Evolutionary conservation across 2,329 filamentous ascomycete genomes (phyloP).

Genomic region (Penicillium vulpinum): DNA sequence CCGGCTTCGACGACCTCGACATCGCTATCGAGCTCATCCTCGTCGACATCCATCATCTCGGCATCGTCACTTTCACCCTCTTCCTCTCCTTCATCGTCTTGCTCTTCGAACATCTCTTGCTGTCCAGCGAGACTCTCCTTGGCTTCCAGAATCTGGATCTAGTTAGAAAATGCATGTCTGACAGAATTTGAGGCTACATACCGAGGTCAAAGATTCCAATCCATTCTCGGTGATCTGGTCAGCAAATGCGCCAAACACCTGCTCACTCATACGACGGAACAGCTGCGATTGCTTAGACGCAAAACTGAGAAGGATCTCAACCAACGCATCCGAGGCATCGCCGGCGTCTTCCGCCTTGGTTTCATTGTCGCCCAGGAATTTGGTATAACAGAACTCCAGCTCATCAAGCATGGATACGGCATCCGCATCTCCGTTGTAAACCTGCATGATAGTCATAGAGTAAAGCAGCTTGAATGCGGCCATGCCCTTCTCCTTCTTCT

Average conservation of each 20-base stretch:
- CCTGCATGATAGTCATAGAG: conserved; percentile 78
- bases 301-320: conserved; percentile 89
- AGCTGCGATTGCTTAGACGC: conserved; percentile 80
- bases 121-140: conserved; percentile 83
- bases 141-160: conserved; percentile 67
- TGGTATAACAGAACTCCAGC: conserved; percentile 72
- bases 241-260: conserved; percentile 83
- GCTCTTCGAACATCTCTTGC: conserved; percentile 77
- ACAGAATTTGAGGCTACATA: conserved; percentile 22
- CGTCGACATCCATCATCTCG: conserved; percentile 52
- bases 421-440: conserved; percentile 87
- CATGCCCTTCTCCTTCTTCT: conserved; percentile 50
- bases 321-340: conserved; percentile 65
- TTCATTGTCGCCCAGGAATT: conserved; percentile 56
- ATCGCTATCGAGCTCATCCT: conserved; percentile 35
- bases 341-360: conserved; percentile 53
- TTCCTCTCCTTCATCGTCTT: conserved; percentile 51
- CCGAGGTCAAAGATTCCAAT: conserved; percentile 61
- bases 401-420: conserved; percentile 80
- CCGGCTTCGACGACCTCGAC: conserved; percentile 43
- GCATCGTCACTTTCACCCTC: conserved; percentile 39
- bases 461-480: conserved; percentile 78
- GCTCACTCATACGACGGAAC: conserved; percentile 80
- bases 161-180: conserved; percentile 38
- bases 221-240: conserved; percentile 71